Base-by-base conservation (phyloP, 2,329 filamentous ascomycete species). In the Akanthomyces lecanii region DNA sequence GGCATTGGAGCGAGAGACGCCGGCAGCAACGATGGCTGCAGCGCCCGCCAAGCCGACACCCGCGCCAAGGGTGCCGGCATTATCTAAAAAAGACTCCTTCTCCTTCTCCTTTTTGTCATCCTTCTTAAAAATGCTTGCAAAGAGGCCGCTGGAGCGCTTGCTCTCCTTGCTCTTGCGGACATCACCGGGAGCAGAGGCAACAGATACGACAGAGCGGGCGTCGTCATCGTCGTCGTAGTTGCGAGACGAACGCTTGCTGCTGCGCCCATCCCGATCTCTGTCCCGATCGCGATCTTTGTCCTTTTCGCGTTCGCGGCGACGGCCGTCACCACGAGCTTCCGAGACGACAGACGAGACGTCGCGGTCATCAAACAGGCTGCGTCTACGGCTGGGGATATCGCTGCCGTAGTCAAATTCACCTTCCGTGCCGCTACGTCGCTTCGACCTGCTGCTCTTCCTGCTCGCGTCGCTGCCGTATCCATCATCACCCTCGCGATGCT, bases 81-180 rank as follows among this genome's bases (percentile, higher is more conserved):
- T 85, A 88, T 76, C 86, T 88, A 88, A 87, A 87, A 88, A 88
- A 88, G 85, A 85, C 77, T 81, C 75, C 74, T 78, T 76, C 66
- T 72, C 70, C 33, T 62, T 61, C 44, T 36, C 33, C 33, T 67
- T 72, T 59, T 74, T 73, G 54, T 78, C 77, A 63, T 77, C 75
- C 56, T 75, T 76, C 67, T 64, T 72, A 72, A 81, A 77, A 65
- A 82, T 76, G 68, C 76, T 77, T 61, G 83, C 83, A 66, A 85
- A 77, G 28, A 81, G 73, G 44, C 79, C 75, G 56, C 73, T 75
- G 25, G 75, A 74, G 58, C 74, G 70, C 67, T 77, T 82, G 58
- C 53, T 48, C 4, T 76, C 73, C 65, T 73, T 79, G 66, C 71
- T 75, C 62, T 73, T 77, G 44, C 70, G 72, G 21, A 69, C 71